phyloP scores from a whole-genome alignment of 108 stramenopile genomes.

The Mediolabrus comicus region DNA sequence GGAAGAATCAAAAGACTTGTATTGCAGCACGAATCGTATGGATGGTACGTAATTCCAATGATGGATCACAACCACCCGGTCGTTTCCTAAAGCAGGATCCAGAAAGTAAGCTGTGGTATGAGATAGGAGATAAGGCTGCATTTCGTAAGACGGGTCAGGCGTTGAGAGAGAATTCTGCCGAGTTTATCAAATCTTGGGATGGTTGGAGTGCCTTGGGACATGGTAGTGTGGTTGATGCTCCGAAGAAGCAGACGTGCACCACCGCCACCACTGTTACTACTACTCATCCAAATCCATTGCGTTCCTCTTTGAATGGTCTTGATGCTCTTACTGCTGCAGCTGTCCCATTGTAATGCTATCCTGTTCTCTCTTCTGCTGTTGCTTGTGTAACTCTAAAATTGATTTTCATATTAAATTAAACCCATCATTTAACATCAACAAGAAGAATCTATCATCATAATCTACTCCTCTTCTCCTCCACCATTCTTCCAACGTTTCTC shows the following conservation, averaged over 20 bases:
- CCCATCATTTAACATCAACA: too few species aligned
- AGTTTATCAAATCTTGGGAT: neutral
- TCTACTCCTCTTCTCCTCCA: neutral
- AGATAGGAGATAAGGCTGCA: conserved; percentile 90
- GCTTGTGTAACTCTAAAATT: too few species aligned
- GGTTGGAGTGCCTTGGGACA: neutral
- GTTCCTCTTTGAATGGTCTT: neutral
- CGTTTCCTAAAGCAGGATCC: conserved; percentile 84
- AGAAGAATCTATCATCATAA: too few species aligned
- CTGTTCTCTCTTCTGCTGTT: too few species aligned
- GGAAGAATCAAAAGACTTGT: conserved; percentile 2
- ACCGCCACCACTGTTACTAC: too few species aligned
- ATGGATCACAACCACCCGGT: conserved; percentile 77
- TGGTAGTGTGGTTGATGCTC: too few species aligned
- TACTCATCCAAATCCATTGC: too few species aligned
- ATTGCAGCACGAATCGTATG: conserved; percentile 1
- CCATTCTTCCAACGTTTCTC: conserved; percentile 31
- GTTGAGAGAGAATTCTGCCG: conserved; percentile 42
- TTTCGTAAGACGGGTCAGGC: conserved; percentile 87
- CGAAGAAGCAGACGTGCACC: neutral
- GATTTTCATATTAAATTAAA: too few species aligned
- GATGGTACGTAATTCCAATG: conserved; percentile 48
- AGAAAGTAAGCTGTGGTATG: conserved; percentile 73
- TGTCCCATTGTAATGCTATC: too few species aligned
- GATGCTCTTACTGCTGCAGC: too few species aligned